These are phyloP conservation scores for Myotisia sp. DNA, from an alignment of 2,329 filamentous ascomycete genomes.

Conservation along the genomic window DNA sequence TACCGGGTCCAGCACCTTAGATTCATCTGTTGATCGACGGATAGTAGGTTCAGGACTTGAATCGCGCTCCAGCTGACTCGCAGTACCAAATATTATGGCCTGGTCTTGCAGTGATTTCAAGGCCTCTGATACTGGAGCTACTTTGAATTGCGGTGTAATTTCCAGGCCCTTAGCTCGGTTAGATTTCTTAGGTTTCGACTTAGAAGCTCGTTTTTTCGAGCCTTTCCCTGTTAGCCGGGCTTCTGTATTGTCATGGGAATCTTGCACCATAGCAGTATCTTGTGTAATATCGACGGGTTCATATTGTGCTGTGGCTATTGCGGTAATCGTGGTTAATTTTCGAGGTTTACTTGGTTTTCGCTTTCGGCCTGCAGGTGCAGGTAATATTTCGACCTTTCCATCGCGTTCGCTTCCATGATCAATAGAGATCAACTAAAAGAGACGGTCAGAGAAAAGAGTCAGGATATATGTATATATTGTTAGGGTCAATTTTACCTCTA, in stretches of 20 bases:
- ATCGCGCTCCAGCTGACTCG: constrained; percentile 63
- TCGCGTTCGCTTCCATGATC: constrained; percentile 1
- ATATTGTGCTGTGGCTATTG: constrained; percentile 60
- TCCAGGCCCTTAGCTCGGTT: constrained; percentile 27
- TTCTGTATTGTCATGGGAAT: constrained; percentile 12
- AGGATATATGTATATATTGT: neutral
- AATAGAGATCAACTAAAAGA: no score
- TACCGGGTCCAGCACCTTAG: constrained; percentile 45
- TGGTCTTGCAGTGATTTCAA: constrained; percentile 52
- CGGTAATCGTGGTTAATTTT: constrained; percentile 66
- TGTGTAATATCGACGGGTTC: constrained; percentile 21
- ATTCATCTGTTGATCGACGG: constrained; percentile 35
- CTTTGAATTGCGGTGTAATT: constrained; percentile 39
- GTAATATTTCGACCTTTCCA: neutral
- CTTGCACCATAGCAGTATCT: constrained; percentile 15
- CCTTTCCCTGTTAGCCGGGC: constrained; percentile 9
- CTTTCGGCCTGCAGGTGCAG: constrained; percentile 10
- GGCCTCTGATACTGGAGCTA: constrained; percentile 58
- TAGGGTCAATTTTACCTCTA: constrained; percentile 21
- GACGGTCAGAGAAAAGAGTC: no score
- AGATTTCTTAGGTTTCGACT: constrained; percentile 25
- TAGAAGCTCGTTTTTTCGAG: constrained; percentile 23
- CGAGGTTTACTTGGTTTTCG: constrained; percentile 30
- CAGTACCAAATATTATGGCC: constrained; percentile 73
- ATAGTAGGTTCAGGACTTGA: constrained; percentile 49